A percentile compares a stretch with the other conserved stretches of the same genome.
phyloP scores from a whole-genome alignment of 1,284 basidiomycete species.

The Entoloma clypeatum region DNA sequence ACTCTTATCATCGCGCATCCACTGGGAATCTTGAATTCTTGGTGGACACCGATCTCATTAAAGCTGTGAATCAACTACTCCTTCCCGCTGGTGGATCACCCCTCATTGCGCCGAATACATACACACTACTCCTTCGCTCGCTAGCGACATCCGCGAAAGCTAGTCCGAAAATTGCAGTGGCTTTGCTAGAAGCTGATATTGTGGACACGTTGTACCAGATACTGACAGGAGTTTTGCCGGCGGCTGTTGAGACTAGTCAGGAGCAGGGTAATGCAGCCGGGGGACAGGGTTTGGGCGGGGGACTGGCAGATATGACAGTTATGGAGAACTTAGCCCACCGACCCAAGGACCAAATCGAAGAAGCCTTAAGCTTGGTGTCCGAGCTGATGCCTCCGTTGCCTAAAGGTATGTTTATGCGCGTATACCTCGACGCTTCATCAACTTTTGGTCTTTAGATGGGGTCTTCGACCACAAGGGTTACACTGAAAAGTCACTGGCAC shows the following conservation, averaged over 20 bases:
- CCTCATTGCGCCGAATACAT: slow-evolving; percentile 80
- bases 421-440: slow-evolving; percentile 7
- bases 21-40: slow-evolving; percentile 83
- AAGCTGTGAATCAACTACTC: slow-evolving; percentile 80
- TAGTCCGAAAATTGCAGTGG: slow-evolving; percentile 81
- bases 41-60: slow-evolving; percentile 79
- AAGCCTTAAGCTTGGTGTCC: slow-evolving; percentile 81
- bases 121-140: slow-evolving; percentile 83
- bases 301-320: slow-evolving; percentile 92
- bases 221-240: slow-evolving; percentile 85
- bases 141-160: slow-evolving; percentile 82
- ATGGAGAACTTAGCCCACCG: slow-evolving; percentile 96
- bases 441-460: slow-evolving; percentile 56
- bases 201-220: slow-evolving; percentile 91
- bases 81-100: slow-evolving; percentile 85
- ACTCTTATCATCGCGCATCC: slow-evolving; percentile 83
- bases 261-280: slow-evolving; percentile 62
- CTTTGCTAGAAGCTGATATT: slow-evolving; percentile 85
- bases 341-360: slow-evolving; percentile 95
- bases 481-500: slow-evolving; percentile 78
- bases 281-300: slow-evolving; percentile 78
- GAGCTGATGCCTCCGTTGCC: slow-evolving; percentile 90
- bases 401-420: slow-evolving; percentile 54
- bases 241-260: slow-evolving; percentile 48
- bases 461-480: slow-evolving; percentile 91